Conservation (phyloP, 163 green algal genomes). For the Trebouxiophyceae sp. region DNA sequence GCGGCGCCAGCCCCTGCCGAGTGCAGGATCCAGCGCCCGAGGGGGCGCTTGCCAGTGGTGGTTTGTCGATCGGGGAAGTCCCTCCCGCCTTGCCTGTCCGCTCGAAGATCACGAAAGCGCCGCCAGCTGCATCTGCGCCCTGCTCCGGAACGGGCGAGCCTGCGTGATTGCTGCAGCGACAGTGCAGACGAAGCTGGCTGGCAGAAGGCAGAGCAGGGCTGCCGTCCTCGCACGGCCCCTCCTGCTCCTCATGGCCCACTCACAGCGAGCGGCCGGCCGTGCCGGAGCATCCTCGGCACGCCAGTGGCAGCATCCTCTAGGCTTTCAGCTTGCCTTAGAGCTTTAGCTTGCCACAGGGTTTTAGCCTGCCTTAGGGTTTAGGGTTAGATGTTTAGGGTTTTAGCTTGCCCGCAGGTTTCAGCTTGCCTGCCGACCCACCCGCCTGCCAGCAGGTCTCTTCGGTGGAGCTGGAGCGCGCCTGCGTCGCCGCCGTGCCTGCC, state of each 20-base stretch:
- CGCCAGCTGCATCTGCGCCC: no score
- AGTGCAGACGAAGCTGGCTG: no score
- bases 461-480: conserved; percentile 80
- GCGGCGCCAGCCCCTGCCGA: background rate
- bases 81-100: background rate
- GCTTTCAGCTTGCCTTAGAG: no score
- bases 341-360: no score
- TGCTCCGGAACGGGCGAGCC: background rate
- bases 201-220: no score
- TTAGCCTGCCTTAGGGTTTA: no score
- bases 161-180: background rate
- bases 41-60: background rate
- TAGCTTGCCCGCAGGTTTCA: background rate
- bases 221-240: no score
- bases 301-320: background rate
- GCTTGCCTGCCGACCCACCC: background rate
- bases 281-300: background rate
- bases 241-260: no score
- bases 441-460: conserved; percentile 34
- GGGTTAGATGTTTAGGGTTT: no score
- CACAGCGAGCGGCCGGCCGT: background rate
- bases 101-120: no score
- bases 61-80: background rate
- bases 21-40: no score
- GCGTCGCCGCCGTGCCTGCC: conserved; percentile 33